Evolutionary conservation across 2,329 filamentous ascomycete species (phyloP).

Genomic region (Exophiala phaeomuriformis): DNA sequence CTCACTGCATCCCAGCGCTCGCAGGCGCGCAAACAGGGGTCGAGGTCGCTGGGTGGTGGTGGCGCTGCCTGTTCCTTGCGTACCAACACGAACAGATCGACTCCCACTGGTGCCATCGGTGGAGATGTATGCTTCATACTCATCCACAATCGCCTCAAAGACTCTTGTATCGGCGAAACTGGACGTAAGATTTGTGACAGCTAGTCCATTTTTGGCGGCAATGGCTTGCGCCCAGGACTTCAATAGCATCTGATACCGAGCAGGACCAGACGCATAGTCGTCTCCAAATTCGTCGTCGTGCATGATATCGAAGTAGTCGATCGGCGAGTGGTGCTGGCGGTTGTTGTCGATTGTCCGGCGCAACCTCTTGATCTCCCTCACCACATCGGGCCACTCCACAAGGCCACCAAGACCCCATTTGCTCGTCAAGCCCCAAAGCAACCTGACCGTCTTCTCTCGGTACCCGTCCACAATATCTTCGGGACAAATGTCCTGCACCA

Average conservation of each 20-base stretch:
- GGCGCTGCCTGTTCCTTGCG: not conserved
- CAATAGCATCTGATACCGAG: constrained; percentile 37
- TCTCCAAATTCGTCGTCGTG: constrained; percentile 27
- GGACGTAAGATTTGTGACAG: constrained; percentile 50
- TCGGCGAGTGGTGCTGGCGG: constrained; percentile 1
- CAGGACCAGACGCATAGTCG: constrained; percentile 20
- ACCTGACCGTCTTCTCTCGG: constrained; percentile 55
- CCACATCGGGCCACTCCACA: constrained; percentile 50
- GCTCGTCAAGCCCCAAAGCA: constrained; percentile 55
- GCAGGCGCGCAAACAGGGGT: constrained; percentile 15
- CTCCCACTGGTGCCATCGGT: not conserved
- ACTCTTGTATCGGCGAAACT: constrained; percentile 50
- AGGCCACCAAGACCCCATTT: constrained; percentile 49
- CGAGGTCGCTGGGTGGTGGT: not conserved
- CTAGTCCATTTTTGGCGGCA: constrained; percentile 40
- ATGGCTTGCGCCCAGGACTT: constrained; percentile 51
- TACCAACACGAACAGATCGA: too few relatives aligned
- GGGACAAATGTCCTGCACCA: constrained; percentile 42
- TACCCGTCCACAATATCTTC: constrained; percentile 58
- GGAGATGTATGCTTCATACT: constrained; percentile 42
- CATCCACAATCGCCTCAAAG: constrained; percentile 50
- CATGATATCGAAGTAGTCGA: constrained; percentile 24
- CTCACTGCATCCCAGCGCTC: constrained; percentile 22
- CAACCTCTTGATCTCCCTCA: constrained; percentile 45
- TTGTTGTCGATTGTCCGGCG: constrained; percentile 18